A percentile compares a stretch with the other conserved stretches of the same genome.
Evolutionary conservation across 805 yeast species (phyloP).

Genomic region (Schizosaccharomyces pombe): DNA sequence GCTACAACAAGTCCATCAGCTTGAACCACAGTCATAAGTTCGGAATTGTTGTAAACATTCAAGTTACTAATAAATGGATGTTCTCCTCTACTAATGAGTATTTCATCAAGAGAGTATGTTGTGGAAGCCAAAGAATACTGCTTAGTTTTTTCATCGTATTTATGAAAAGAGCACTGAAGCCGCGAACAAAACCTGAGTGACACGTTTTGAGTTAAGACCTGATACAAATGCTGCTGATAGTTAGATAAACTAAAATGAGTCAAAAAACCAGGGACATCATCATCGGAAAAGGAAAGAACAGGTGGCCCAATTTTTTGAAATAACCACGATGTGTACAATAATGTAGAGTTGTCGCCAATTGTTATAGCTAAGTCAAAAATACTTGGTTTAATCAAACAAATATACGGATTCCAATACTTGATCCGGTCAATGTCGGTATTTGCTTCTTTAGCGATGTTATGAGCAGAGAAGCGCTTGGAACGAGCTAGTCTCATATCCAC

Average conservation of each 20-base stretch:
- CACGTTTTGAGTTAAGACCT: not conserved
- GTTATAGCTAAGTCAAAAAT: constrained; percentile 61
- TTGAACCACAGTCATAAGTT: constrained; percentile 7
- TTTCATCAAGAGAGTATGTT: not conserved
- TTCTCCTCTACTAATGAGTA: constrained; percentile 7
- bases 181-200: not conserved
- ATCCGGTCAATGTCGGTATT: constrained; percentile 2
- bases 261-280: not conserved
- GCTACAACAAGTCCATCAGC: constrained; percentile 12
- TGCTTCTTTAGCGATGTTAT: not conserved
- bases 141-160: not conserved
- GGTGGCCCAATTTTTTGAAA: constrained; percentile 82
- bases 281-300: constrained; percentile 38
- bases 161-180: not conserved
- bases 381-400: constrained; percentile 13
- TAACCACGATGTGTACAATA: constrained; percentile 19
- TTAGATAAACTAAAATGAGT: not conserved
- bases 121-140: constrained; percentile 9
- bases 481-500: not conserved
- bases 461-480: not conserved
- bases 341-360: constrained; percentile 89
- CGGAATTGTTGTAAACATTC: not conserved
- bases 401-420: constrained; percentile 20
- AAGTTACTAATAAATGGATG: not conserved
- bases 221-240: not conserved